These are phyloP conservation scores for Pseudogymnoascus sp. DNA, from an alignment of 2,329 filamentous ascomycete genomes.

Conservation along the genomic window DNA sequence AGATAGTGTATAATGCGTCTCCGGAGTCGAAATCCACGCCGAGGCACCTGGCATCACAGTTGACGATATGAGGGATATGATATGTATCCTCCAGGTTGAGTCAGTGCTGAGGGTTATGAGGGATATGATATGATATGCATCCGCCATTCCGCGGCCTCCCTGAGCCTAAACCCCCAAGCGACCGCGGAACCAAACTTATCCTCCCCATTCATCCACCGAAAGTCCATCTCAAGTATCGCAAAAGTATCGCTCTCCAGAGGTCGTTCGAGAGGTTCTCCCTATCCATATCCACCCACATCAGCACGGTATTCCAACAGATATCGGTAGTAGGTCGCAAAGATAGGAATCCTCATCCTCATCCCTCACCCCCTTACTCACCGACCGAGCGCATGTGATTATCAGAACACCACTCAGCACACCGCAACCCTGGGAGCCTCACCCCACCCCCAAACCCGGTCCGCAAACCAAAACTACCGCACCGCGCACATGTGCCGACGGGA, in stretches of 20 bases:
- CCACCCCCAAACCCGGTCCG: neutral
- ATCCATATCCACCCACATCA: neutral
- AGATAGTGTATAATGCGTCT: neutral
- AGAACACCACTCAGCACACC: neutral
- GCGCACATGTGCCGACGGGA: neutral
- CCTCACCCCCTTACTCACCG: neutral
- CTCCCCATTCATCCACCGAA: neutral
- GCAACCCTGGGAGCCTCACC: neutral
- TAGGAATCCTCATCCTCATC: neutral
- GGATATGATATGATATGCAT: neutral
- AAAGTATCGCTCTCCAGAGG: neutral
- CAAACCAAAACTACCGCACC: neutral
- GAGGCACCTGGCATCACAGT: neutral
- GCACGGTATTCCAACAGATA: neutral
- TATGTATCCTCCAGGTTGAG: neutral
- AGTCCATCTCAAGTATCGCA: neutral
- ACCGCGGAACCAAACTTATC: neutral
- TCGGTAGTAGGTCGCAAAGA: neutral
- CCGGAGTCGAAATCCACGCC: neutral
- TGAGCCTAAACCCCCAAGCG: neutral
- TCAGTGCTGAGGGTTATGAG: too few relatives aligned
- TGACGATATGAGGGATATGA: neutral
- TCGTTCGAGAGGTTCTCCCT: neutral
- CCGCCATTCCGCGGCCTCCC: neutral
- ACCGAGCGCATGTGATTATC: neutral